A percentile compares a stretch with the other conserved stretches of the same genome.
These are phyloP conservation scores for Suillus weaverae DNA, from an alignment of 768 basidiomycete genomes.

Conservation along the genomic window DNA sequence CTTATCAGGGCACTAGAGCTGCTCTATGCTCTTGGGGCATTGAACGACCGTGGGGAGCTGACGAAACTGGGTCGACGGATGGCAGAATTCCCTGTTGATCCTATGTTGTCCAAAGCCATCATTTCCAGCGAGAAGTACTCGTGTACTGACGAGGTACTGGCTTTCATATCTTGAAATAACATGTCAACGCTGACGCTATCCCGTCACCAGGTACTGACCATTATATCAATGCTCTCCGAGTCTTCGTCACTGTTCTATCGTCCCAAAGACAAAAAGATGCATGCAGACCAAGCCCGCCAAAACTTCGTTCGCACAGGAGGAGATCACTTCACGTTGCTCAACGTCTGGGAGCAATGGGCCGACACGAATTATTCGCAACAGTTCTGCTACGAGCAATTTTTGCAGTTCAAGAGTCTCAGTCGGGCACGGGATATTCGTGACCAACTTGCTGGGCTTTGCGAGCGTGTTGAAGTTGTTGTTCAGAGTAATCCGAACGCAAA, in stretches of 20 bases:
- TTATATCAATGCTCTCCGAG: conserved; percentile 96
- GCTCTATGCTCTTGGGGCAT: conserved; percentile 91
- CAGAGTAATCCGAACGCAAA: conserved; percentile 87
- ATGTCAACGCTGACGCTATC: not conserved
- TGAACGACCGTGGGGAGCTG: conserved; percentile 94
- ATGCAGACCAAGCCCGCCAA: conserved; percentile 96
- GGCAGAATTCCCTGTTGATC: conserved; percentile 99
- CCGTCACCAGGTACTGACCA: conserved; percentile 75
- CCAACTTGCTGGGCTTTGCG: conserved; percentile 92
- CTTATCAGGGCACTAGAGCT: conserved; percentile 93
- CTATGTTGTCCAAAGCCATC: conserved; percentile 95
- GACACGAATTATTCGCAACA: conserved; percentile 97
- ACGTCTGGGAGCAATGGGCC: conserved; percentile 99
- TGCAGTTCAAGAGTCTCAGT: conserved; percentile 92
- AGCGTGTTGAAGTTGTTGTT: conserved; percentile 93
- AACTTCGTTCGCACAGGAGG: conserved; percentile 96
- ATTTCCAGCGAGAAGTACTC: conserved; percentile 92
- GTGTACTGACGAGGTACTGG: conserved; percentile 93
- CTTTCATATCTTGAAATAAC: not conserved
- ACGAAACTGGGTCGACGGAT: conserved; percentile 97
- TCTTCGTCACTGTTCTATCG: conserved; percentile 94
- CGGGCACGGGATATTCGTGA: conserved; percentile 95
- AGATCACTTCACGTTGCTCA: conserved; percentile 96
- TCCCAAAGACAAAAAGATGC: conserved; percentile 96
- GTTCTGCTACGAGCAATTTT: conserved; percentile 93